Evolutionary conservation across 1,284 basidiomycete genomes (phyloP).

Genomic region (Cystobasidium sp.): DNA sequence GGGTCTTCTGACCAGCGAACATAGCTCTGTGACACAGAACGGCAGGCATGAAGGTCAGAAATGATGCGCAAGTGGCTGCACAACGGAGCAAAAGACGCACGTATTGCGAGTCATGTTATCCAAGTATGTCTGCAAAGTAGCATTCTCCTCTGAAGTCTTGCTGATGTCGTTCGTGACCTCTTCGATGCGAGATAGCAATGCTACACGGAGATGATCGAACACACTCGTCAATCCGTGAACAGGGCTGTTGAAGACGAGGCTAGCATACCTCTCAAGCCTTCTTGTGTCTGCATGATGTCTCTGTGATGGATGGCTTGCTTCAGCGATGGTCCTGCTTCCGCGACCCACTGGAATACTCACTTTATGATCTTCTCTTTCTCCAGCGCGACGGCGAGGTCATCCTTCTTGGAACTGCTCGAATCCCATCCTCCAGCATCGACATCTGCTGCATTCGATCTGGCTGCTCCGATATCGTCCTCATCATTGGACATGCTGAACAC

Average conservation of each 20-base stretch:
- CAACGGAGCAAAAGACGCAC: constrained; percentile 2
- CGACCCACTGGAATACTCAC: not conserved
- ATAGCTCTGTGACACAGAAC: constrained; percentile 6
- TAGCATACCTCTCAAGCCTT: constrained; percentile 35
- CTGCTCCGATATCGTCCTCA: constrained; percentile 21
- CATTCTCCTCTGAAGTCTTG: constrained; percentile 37
- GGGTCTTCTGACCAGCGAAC: constrained; percentile 10
- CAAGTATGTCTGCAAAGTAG: constrained; percentile 35
- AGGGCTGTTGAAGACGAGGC: not conserved
- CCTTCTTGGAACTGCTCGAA: constrained; percentile 11
- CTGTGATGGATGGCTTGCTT: not conserved
- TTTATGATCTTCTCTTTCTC: constrained; percentile 44
- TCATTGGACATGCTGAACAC: constrained; percentile 7
- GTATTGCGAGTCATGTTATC: constrained; percentile 43
- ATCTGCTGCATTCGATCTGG: not conserved
- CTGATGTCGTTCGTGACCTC: constrained; percentile 38
- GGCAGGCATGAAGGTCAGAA: not conserved
- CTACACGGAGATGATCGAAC: not conserved
- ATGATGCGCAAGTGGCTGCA: not conserved
- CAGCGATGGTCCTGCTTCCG: not conserved
- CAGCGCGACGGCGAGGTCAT: constrained; percentile 32
- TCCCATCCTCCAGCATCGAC: constrained; percentile 29
- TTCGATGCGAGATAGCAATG: constrained; percentile 39
- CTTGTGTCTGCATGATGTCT: constrained; percentile 36
- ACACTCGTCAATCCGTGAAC: not conserved